Conservation (phyloP, 768 basidiomycete genomes). For the Saitozyma sp. region DNA sequence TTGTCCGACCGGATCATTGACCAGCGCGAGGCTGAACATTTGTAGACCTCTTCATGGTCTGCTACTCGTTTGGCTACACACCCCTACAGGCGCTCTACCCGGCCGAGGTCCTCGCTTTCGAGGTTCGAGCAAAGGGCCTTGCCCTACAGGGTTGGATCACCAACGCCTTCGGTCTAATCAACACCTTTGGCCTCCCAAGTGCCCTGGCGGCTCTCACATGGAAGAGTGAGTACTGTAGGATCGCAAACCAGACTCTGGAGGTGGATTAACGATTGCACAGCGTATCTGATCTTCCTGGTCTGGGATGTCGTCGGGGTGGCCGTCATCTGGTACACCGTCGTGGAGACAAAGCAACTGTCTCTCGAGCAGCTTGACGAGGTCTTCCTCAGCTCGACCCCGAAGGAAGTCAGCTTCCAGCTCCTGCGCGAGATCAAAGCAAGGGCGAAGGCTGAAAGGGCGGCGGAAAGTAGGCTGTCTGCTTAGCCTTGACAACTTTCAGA, state of each 20-base stretch:
- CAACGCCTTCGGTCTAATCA: slow-evolving; percentile 53
- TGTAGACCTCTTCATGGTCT: slow-evolving; percentile 38
- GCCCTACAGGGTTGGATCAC: slow-evolving; percentile 58
- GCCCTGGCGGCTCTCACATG: slow-evolving; percentile 21
- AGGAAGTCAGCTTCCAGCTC: slow-evolving; percentile 21
- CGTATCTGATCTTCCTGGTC: slow-evolving; percentile 59
- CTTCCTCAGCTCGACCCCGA: slow-evolving; percentile 31
- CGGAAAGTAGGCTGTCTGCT: no score
- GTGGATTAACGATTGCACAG: slow-evolving; percentile 43
- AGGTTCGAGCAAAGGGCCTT: no score
- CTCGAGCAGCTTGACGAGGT: slow-evolving; percentile 61
- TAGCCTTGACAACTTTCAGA: no score
- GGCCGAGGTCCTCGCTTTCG: slow-evolving; percentile 60
- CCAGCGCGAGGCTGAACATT: neutral
- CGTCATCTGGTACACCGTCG: slow-evolving; percentile 58
- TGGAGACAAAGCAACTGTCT: slow-evolving; percentile 60
- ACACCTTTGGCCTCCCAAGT: slow-evolving; percentile 27
- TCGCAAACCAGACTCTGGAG: neutral
- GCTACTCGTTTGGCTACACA: slow-evolving; percentile 63
- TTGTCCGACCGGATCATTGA: slow-evolving; percentile 28
- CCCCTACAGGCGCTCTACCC: slow-evolving; percentile 63
- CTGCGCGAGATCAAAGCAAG: slow-evolving; percentile 14
- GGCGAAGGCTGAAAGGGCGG: slow-evolving; percentile 13
- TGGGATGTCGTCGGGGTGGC: slow-evolving; percentile 59
- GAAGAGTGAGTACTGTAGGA: slow-evolving; percentile 26